Evolutionary conservation across 192 early-diverging fungal genomes (phyloP).

Genomic region (Backusella tuberculispora): DNA sequence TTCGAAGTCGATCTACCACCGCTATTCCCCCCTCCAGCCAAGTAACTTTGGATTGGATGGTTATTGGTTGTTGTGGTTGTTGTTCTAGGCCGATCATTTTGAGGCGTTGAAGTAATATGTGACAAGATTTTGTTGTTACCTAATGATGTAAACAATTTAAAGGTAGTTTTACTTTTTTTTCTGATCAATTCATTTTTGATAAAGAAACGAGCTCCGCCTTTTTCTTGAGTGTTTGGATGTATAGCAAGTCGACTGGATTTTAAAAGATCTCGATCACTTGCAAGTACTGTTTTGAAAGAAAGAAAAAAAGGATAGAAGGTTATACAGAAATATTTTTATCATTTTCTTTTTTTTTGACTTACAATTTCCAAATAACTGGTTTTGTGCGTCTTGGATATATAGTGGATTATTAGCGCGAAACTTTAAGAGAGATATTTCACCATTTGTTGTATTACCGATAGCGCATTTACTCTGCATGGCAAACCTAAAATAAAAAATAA

Average conservation of each 20-base stretch:
- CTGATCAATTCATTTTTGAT: slow-evolving; percentile 11
- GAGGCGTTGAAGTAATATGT: neutral
- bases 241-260: slow-evolving; percentile 2
- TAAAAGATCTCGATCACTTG: slow-evolving; percentile 11
- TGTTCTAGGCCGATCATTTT: slow-evolving; percentile 6
- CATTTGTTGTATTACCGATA: slow-evolving; percentile 14
- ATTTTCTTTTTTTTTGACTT: neutral
- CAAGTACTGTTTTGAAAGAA: neutral
- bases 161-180: slow-evolving; percentile 18
- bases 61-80: neutral
- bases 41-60: neutral
- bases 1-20: neutral
- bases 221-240: neutral
- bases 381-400: slow-evolving; percentile 21
- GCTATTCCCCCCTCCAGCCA: neutral
- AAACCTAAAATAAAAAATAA: slow-evolving; percentile 19
- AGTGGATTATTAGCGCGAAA: slow-evolving; percentile 1
- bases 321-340: neutral
- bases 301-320: too few species aligned
- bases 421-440: slow-evolving; percentile 16
- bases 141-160: slow-evolving; percentile 5
- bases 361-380: slow-evolving; percentile 22
- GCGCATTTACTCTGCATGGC: slow-evolving; percentile 22
- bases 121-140: neutral
- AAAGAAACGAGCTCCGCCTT: neutral